Percentiles rank a stretch among this genome's conserved stretches.
phyloP scores from a whole-genome alignment of 1,284 basidiomycete genomes.

The Pseudozyma sp. region DNA sequence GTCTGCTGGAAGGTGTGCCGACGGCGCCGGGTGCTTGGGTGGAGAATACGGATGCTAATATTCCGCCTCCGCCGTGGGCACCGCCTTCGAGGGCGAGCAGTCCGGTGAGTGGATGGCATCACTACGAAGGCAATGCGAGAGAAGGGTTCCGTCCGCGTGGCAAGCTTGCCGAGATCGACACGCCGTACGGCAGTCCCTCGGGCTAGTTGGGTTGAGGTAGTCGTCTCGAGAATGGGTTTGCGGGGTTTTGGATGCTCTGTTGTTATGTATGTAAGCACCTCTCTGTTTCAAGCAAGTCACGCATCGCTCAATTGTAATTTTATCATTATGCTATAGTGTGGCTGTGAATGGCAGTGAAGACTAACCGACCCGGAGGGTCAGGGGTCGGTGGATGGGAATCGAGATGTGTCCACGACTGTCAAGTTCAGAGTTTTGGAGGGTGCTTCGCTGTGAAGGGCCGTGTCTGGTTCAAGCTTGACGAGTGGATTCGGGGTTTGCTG shows the following conservation, averaged over 20 bases:
- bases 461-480: neutral
- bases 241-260: neutral
- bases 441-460: neutral
- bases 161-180: conserved; percentile 48
- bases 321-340: conserved; percentile 1
- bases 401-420: conserved; percentile 18
- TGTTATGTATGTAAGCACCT: neutral
- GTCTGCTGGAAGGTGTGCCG: conserved; percentile 62
- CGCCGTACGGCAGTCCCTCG: conserved; percentile 38
- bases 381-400: neutral
- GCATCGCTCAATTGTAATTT: conserved; percentile 24
- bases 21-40: conserved; percentile 64
- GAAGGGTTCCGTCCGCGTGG: conserved; percentile 47
- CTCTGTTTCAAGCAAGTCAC: neutral
- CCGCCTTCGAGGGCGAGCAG: conserved; percentile 57
- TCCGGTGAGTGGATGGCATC: conserved; percentile 49
- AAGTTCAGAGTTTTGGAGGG: conserved; percentile 4
- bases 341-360: neutral
- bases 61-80: conserved; percentile 63
- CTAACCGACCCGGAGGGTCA: too few species aligned
- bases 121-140: conserved; percentile 21
- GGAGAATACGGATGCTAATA: conserved; percentile 42
- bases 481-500: neutral
- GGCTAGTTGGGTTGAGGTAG: neutral
- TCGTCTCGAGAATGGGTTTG: neutral